Evolutionary conservation across 208 protist species (phyloP), one percentile per base, ranked within the genome.

Genomic region (Trichomonas vaginalis): DNA sequence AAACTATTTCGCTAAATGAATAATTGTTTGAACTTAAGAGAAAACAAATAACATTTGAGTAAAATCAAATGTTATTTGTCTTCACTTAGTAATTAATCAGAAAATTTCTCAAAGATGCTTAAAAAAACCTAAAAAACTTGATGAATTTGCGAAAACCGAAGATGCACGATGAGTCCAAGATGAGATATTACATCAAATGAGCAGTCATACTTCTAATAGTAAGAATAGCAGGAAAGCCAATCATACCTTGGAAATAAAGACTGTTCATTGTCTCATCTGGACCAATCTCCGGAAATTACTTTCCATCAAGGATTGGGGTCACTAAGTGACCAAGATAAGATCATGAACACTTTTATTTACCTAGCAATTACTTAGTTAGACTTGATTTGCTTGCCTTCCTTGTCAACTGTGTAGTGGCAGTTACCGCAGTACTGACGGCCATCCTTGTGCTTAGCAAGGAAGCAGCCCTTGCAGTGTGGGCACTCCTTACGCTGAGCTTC

Each of bases 381-480:
- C 56, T 70, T 70, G 56, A 70, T 70, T 70, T 12, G 56, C 56
- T 70, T 70, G 12, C 56, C 56, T n/a, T 12, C 35, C 79, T 83
- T 83, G 35, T 35, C 35, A 88, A 88, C 10, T 47, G 98, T 99
- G 80, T 99, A 97, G 97, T 98, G 97, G 98, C 99, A 99, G 98
- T 99, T 99, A 96, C 99, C 99, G 98, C 99, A 99, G 98, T 99
- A 99, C 96, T 99, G 97, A 96, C 99, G 98, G 96, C 79, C 79
- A 47, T 99, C 98, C 96, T 98, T 98, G 97, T 99, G 99, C 96
- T 98, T 97, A 70, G 99, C 99, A 98, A 99, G 99, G 98, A 99
- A 99, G 96, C 99, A 97, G 96, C 99, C 99, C 87, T 99, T 98
- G 95, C 99, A 99, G 97, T 99, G 99, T 79, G 97, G 97, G 98